phyloP scores from a whole-genome alignment of 495 filamentous ascomycete genomes.

The Xylaria curta region DNA sequence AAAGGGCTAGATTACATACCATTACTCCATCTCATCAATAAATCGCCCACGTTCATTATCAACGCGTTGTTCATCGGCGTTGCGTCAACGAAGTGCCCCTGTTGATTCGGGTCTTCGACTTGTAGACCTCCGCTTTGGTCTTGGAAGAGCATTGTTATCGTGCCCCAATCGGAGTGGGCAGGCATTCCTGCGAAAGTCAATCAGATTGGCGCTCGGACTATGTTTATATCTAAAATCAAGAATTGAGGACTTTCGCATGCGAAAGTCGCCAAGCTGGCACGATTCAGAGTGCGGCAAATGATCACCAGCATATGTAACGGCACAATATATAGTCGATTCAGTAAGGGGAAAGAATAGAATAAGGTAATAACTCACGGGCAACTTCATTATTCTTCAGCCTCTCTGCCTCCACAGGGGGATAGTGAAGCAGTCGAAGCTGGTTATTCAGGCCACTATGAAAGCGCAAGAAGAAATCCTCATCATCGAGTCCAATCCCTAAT shows the following conservation, averaged over 20 bases:
- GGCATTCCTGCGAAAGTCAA: slow-evolving; percentile 45
- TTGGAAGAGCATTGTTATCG: slow-evolving; percentile 60
- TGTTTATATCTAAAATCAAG: background rate
- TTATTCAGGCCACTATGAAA: slow-evolving; percentile 65
- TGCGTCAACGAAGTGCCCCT: slow-evolving; percentile 60
- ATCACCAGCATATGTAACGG: background rate
- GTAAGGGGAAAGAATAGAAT: background rate
- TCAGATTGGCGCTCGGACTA: slow-evolving; percentile 1
- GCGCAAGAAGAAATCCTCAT: slow-evolving; percentile 56
- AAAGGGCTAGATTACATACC: slow-evolving; percentile 38
- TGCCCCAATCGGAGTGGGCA: slow-evolving; percentile 59
- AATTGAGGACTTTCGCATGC: too few relatives aligned
- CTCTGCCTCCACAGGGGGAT: slow-evolving; percentile 62
- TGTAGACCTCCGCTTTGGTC: slow-evolving; percentile 59
- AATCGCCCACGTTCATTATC: slow-evolving; percentile 66
- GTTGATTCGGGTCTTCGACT: slow-evolving; percentile 60
- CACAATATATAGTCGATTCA: background rate
- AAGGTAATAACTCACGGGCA: slow-evolving; percentile 40
- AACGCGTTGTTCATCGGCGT: slow-evolving; percentile 57
- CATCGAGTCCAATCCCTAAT: slow-evolving; percentile 60
- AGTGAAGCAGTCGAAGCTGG: slow-evolving; percentile 71
- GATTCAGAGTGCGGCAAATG: background rate
- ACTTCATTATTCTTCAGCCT: slow-evolving; percentile 51
- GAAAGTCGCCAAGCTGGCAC: background rate
- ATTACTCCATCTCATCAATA: slow-evolving; percentile 68